Percentiles rank a stretch among this genome's conserved stretches.
These are phyloP conservation scores for Cochlearia excelsa DNA, from an alignment of 345 rosid species.

Conservation along the genomic window DNA sequence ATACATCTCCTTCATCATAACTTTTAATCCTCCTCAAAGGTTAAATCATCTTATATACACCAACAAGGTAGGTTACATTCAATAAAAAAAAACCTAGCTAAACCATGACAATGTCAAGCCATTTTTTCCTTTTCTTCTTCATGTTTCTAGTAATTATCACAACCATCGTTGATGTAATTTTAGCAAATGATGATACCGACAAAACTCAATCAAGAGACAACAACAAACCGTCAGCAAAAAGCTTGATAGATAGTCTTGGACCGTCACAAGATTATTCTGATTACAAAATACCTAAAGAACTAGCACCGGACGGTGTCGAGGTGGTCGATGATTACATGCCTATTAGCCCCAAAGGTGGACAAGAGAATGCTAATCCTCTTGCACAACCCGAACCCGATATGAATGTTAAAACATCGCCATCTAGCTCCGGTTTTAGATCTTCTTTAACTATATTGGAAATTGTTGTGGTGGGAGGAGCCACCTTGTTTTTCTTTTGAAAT, in stretches of 20 bases:
- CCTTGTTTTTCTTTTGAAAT: slow-evolving; percentile 27
- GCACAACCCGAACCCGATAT: slow-evolving; percentile 23
- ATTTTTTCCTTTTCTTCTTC: background rate
- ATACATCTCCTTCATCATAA: no score
- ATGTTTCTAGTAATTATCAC: background rate
- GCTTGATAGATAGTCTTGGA: slow-evolving; percentile 33
- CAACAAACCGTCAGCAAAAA: slow-evolving; percentile 20
- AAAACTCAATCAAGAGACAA: slow-evolving; percentile 6
- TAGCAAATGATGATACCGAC: slow-evolving; percentile 15
- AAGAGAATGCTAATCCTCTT: slow-evolving; percentile 1
- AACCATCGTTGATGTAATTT: slow-evolving; percentile 12
- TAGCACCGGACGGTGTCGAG: slow-evolving; percentile 32
- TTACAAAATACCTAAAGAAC: slow-evolving; percentile 34
- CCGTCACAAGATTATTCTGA: slow-evolving; percentile 38
- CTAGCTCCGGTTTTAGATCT: slow-evolving; percentile 17
- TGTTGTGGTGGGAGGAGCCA: slow-evolving; percentile 20
- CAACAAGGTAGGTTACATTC: no score
- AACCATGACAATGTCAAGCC: slow-evolving; percentile 6
- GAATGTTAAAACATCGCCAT: background rate
- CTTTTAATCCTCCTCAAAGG: no score
- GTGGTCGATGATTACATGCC: slow-evolving; percentile 32
- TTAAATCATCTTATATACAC: no score
- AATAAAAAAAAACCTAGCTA: no score
- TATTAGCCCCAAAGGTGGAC: slow-evolving; percentile 5
- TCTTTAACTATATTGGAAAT: slow-evolving; percentile 1